phyloP scores from a whole-genome alignment of 352 stramenopile genomes.

The Globisporangium takayamanum region DNA sequence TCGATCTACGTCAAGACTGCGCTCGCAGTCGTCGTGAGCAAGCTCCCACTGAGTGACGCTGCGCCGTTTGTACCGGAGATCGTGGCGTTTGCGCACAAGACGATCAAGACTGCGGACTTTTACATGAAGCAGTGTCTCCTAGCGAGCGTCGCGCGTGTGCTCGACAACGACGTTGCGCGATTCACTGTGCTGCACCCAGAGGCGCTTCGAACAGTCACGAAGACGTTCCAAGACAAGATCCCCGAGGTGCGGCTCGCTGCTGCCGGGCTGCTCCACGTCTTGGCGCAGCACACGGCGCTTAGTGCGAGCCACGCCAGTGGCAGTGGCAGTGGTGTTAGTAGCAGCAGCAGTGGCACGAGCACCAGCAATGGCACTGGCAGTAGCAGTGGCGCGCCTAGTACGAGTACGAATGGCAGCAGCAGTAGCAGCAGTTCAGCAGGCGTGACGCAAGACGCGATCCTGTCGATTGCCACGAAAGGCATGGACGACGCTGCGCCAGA shows the following conservation, averaged over 20 bases:
- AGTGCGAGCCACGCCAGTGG: slow-evolving; percentile 10
- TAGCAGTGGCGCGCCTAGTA: slow-evolving; percentile 9
- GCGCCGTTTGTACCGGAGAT: slow-evolving; percentile 62
- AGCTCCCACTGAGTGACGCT: slow-evolving; percentile 46
- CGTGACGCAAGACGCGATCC: slow-evolving; percentile 62
- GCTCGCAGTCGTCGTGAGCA: slow-evolving; percentile 62
- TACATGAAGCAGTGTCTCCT: slow-evolving; percentile 78
- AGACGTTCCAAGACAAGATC: slow-evolving; percentile 68
- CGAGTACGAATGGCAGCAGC: slow-evolving; percentile 4
- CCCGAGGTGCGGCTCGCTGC: slow-evolving; percentile 64
- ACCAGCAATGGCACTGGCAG: slow-evolving; percentile 11
- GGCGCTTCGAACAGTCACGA: slow-evolving; percentile 64
- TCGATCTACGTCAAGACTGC: slow-evolving; percentile 64
- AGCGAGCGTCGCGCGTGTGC: slow-evolving; percentile 51
- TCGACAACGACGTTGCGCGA: slow-evolving; percentile 34
- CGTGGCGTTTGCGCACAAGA: slow-evolving; percentile 55
- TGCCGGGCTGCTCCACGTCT: slow-evolving; percentile 51
- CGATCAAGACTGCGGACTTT: slow-evolving; percentile 56
- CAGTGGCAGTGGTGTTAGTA: slow-evolving; percentile 10
- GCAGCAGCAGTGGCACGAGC: slow-evolving; percentile 12
- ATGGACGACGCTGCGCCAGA: slow-evolving; percentile 72
- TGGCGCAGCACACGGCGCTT: slow-evolving; percentile 45
- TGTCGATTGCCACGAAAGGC: slow-evolving; percentile 62
- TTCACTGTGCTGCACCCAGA: slow-evolving; percentile 49
- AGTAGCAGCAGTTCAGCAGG: slow-evolving; percentile 12